phyloP scores from a whole-genome alignment of 352 stramenopile genomes.

The Phytophthora multivora region DNA sequence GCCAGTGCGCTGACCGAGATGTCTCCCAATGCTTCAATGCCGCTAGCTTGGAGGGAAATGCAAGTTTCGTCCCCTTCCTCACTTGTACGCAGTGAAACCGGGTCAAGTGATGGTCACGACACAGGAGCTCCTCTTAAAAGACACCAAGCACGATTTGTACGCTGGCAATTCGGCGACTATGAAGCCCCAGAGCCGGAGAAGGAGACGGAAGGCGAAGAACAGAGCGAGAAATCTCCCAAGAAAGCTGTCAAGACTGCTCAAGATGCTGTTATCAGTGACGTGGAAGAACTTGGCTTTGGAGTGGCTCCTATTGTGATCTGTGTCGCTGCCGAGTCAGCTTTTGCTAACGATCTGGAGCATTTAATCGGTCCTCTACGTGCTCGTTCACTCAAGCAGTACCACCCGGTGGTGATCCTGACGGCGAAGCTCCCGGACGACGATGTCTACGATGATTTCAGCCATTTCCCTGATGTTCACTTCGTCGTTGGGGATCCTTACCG shows the following conservation, averaged over 20 bases:
- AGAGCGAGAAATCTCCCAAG: slow-evolving; percentile 12
- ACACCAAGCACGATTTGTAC: slow-evolving; percentile 35
- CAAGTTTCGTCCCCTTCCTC: slow-evolving; percentile 36
- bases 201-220: slow-evolving; percentile 25
- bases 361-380: slow-evolving; percentile 75
- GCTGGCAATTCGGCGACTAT: slow-evolving; percentile 32
- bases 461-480: slow-evolving; percentile 79
- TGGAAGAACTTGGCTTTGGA: slow-evolving; percentile 53
- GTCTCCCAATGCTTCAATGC: slow-evolving; percentile 31
- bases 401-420: slow-evolving; percentile 74
- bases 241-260: slow-evolving; percentile 28
- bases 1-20: slow-evolving; percentile 38
- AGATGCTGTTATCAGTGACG: slow-evolving; percentile 58
- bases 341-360: slow-evolving; percentile 80
- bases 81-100: slow-evolving; percentile 32
- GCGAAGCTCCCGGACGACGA: slow-evolving; percentile 59
- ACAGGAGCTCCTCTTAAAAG: slow-evolving; percentile 19
- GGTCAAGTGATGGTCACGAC: slow-evolving; percentile 18
- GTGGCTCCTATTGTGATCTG: slow-evolving; percentile 75
- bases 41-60: slow-evolving; percentile 38
- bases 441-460: slow-evolving; percentile 65
- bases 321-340: slow-evolving; percentile 56
- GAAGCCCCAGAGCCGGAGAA: slow-evolving; percentile 35
- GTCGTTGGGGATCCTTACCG: slow-evolving; percentile 70
- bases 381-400: slow-evolving; percentile 69